A percentile compares a stretch with the other conserved stretches of the same genome.
Conservation (phyloP, 1,284 basidiomycete genomes). For the Leccinum ponderosum region DNA sequence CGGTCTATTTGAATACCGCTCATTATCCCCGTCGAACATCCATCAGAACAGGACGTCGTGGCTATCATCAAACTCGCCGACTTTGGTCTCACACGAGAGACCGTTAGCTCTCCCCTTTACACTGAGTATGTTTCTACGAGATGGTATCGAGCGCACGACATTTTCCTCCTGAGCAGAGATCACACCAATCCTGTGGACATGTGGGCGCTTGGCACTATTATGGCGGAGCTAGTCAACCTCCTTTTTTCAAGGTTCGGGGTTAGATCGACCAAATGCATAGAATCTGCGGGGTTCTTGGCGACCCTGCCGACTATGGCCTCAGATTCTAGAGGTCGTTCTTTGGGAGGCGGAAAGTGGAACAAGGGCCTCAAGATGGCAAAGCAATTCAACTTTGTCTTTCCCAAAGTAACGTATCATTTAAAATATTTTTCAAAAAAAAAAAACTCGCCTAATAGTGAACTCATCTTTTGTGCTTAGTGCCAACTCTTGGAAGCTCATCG, state of each 20-base stretch:
- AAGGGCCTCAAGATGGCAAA: constrained; percentile 86
- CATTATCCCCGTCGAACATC: constrained; percentile 64
- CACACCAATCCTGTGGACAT: constrained; percentile 98
- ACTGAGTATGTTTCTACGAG: constrained; percentile 99
- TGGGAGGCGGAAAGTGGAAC: constrained; percentile 90
- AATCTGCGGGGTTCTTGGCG: constrained; percentile 92
- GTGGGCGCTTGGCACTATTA: constrained; percentile 99
- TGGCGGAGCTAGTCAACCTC: constrained; percentile 94
- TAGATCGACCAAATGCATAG: constrained; percentile 91
- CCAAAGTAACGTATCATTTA: constrained; percentile 57
- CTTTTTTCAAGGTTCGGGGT: constrained; percentile 80
- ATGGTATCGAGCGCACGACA: constrained; percentile 99
- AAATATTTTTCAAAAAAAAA: not conserved
- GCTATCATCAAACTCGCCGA: constrained; percentile 98
- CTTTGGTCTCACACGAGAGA: constrained; percentile 96
- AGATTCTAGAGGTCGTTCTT: constrained; percentile 66
- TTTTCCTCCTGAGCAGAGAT: constrained; percentile 86
- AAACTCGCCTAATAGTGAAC: not conserved
- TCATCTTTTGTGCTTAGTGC: constrained; percentile 47
- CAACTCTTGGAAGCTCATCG: constrained; percentile 37
- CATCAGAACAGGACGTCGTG: constrained; percentile 89
- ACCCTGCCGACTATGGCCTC: constrained; percentile 84
- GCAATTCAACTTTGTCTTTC: constrained; percentile 87
- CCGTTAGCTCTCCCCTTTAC: constrained; percentile 87
- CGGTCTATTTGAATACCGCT: constrained; percentile 92